Evolutionary conservation across 768 basidiomycete species (phyloP), one percentile per base, ranked within the genome.

Genomic region (Mycena floridula): DNA sequence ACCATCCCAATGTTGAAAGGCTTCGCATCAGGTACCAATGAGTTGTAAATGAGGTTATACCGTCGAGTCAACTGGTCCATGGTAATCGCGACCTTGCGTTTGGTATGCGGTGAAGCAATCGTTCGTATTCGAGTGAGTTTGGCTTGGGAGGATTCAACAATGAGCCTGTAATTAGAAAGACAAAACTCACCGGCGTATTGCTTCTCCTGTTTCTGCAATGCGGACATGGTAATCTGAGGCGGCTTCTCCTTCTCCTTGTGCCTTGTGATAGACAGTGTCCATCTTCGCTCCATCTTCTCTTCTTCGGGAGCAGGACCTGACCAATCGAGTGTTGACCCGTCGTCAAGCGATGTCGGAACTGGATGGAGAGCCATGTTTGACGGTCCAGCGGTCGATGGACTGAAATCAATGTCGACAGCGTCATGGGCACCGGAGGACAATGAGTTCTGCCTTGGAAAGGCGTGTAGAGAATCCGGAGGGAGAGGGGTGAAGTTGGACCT

Each of bases 311-410:
- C 59, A 23, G 69, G 58, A n/a, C 74, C 70, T n/a, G 76, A 72
- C 87, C 87, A 89, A 54, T 89, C 87, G 26, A 89, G 62, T 1
- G 84, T 84, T 22, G 67, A 64, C 5, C 86, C 87, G 45, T 82
- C 79, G 56, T 88, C 76, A 5, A 72, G 69, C 7, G 85, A 87
- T 5, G 74, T 62, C 0, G 86, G 86, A 7, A 89, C 74, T 11
- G 87, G 87, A 54, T 87, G 84, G 3, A 56, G 53, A 25, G 67
- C 66, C 9, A 55, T 48, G 5, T 43, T 42, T 16, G 54, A 53
- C 5, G 59, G 59, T 24, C 63, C 52, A 16, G 74, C 72, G 6
- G 76, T 76, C 1, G 81, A 79, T 20, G 85, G 84, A 52, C 82
- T 78, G 55, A 85, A 87, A 57, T 87, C 85, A 21, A 86, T 68